phyloP scores from a whole-genome alignment of 2,329 filamentous ascomycete genomes.

The Ramularia endophylla region DNA sequence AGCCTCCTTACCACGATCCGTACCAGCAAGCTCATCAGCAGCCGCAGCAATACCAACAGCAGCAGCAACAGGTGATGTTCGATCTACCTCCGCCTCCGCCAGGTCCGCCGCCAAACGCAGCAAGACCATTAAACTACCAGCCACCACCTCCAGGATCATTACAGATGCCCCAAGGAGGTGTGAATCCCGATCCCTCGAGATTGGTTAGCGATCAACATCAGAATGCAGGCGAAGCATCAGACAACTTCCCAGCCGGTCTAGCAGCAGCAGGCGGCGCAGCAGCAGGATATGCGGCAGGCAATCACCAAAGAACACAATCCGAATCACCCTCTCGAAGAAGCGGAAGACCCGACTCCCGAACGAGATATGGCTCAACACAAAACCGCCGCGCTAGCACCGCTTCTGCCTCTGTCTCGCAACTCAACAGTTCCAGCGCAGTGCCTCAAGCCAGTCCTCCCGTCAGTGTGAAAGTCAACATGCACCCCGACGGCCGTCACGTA shows the following conservation, averaged over 20 bases:
- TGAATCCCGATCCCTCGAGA: slow-evolving; percentile 32
- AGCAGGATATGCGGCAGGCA: slow-evolving; percentile 20
- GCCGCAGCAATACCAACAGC: slow-evolving; percentile 11
- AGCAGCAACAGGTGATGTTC: slow-evolving; percentile 11
- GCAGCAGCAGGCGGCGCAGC: slow-evolving; percentile 16
- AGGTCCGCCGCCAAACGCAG: slow-evolving; percentile 28
- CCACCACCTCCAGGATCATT: slow-evolving; percentile 23
- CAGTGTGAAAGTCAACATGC: slow-evolving; percentile 60
- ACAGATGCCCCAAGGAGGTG: slow-evolving; percentile 36
- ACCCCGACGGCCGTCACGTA: slow-evolving; percentile 57
- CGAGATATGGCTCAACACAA: slow-evolving; percentile 6
- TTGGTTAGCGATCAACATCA: slow-evolving; percentile 29
- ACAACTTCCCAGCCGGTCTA: slow-evolving; percentile 12
- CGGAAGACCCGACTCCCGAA: slow-evolving; percentile 9
- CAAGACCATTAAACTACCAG: slow-evolving; percentile 16
- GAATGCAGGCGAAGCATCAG: slow-evolving; percentile 19
- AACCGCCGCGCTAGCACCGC: slow-evolving; percentile 14
- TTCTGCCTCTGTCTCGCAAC: slow-evolving; percentile 17
- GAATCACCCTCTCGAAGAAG: slow-evolving; percentile 23
- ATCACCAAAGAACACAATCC: slow-evolving; percentile 19
- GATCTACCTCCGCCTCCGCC: slow-evolving; percentile 28
- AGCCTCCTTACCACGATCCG: slow-evolving; percentile 8
- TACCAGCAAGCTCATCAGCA: slow-evolving; percentile 11
- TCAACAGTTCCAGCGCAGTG: slow-evolving; percentile 16
- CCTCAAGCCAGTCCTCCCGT: slow-evolving; percentile 48